phyloP scores from a whole-genome alignment of 495 filamentous ascomycete genomes.

The Podospora anserina region DNA sequence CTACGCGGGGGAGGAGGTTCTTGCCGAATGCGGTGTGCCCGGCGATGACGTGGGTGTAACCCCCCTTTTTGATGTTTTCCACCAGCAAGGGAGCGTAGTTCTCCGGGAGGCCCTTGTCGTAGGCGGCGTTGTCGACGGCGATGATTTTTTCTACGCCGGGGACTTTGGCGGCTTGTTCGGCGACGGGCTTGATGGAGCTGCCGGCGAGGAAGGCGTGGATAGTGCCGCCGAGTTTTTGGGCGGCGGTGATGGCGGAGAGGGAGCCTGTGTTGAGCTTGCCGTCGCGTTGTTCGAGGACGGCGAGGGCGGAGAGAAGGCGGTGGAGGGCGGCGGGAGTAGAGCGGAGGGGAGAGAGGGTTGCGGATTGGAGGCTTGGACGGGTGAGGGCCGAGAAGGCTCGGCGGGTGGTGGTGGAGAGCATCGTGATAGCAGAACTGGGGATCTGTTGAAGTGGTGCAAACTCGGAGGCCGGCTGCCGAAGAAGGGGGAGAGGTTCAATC shows the following conservation, averaged over 20 bases:
- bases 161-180: slow-evolving; percentile 83
- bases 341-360: slow-evolving; percentile 17
- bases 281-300: slow-evolving; percentile 88
- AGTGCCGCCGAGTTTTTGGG: slow-evolving; percentile 77
- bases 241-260: slow-evolving; percentile 81
- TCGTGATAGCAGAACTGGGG: slow-evolving; percentile 8
- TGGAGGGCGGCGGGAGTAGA: slow-evolving; percentile 45
- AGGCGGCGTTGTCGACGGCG: slow-evolving; percentile 79
- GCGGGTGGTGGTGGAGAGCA: slow-evolving; percentile 28
- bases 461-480: background rate
- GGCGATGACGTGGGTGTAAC: slow-evolving; percentile 84
- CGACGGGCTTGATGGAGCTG: slow-evolving; percentile 71
- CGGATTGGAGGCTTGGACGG: slow-evolving; percentile 26
- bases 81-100: slow-evolving; percentile 91
- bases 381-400: slow-evolving; percentile 33
- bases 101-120: slow-evolving; percentile 92
- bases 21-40: slow-evolving; percentile 97
- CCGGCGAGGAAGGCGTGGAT: slow-evolving; percentile 88
- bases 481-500: slow-evolving; percentile 2
- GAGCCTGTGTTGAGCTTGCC: slow-evolving; percentile 82
- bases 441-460: background rate
- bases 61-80: slow-evolving; percentile 92
- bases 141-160: slow-evolving; percentile 88
- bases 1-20: slow-evolving; percentile 88
- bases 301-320: slow-evolving; percentile 81